phyloP scores from a whole-genome alignment of 2,329 filamentous ascomycete genomes.

The Fusarium bactridioides region DNA sequence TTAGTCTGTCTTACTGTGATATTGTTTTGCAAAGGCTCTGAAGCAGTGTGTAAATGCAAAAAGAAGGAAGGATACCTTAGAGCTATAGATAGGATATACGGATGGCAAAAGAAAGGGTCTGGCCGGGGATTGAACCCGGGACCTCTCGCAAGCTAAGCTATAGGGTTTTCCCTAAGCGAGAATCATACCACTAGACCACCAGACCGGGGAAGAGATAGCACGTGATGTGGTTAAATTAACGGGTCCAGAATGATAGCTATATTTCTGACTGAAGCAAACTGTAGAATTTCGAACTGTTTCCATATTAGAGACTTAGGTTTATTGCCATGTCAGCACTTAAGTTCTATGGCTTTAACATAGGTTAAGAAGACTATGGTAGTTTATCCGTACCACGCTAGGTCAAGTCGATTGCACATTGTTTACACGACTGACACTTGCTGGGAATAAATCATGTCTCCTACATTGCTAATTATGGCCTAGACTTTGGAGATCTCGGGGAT shows the following conservation, averaged over 20 bases:
- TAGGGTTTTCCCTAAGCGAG: conserved; percentile 68
- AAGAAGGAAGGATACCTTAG: neutral
- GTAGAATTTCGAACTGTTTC: accelerated
- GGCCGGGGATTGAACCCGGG: conserved; percentile 57
- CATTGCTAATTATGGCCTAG: accelerated
- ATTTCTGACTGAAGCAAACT: accelerated
- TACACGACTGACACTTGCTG: accelerated
- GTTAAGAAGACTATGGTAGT: accelerated
- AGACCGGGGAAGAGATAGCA: conserved; percentile 42
- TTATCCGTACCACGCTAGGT: accelerated
- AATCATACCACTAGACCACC: conserved; percentile 75
- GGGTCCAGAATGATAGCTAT: accelerated
- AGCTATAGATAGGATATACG: accelerated
- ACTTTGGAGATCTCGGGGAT: accelerated
- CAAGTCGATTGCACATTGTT: neutral
- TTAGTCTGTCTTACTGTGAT: accelerated
- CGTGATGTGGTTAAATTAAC: accelerated
- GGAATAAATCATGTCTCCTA: neutral
- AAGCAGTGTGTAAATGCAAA: accelerated
- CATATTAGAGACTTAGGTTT: accelerated
- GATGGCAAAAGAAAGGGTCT: conserved; percentile 47
- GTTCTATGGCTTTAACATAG: neutral
- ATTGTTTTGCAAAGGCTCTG: accelerated
- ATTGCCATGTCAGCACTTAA: accelerated
- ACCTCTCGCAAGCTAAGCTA: conserved; percentile 52